Evolutionary conservation across 768 basidiomycete genomes (phyloP).

Genomic region (Rhizopogon salebrosus): DNA sequence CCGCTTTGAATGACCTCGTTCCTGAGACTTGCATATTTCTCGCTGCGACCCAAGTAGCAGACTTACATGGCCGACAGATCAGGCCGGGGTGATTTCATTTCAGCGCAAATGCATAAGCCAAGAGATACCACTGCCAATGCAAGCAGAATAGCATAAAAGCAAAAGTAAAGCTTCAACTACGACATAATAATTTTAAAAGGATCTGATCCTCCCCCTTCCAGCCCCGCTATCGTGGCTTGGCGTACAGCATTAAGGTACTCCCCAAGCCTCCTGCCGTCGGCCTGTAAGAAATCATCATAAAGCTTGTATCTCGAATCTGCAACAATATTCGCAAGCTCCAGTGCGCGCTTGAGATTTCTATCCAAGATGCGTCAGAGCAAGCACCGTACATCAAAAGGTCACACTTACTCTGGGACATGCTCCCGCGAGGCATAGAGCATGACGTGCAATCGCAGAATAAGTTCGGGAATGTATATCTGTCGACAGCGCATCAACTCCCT

Average conservation of each 20-base stretch:
- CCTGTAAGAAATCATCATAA: constrained; percentile 75
- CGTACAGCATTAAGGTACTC: constrained; percentile 75
- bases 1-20: no score
- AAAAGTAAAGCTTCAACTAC: constrained; percentile 3
- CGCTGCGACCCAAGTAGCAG: no score
- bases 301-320: constrained; percentile 84
- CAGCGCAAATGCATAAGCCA: no score
- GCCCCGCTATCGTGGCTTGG: constrained; percentile 61
- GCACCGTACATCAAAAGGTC: background rate
- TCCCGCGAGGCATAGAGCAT: constrained; percentile 60
- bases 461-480: constrained; percentile 84
- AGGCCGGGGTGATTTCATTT: background rate
- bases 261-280: constrained; percentile 53
- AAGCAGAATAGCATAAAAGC: background rate
- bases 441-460: constrained; percentile 80
- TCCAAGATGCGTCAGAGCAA: background rate
- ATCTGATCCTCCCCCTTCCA: constrained; percentile 76
- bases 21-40: no score
- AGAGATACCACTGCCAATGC: no score
- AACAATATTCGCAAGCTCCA: constrained; percentile 78
- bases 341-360: constrained; percentile 72
- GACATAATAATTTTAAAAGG: constrained; percentile 49
- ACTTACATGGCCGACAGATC: constrained; percentile 10
- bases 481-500: constrained; percentile 77
- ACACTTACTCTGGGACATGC: constrained; percentile 59